phyloP scores from a whole-genome alignment of 495 filamentous ascomycete species.

The Aspergillus ostianus region DNA sequence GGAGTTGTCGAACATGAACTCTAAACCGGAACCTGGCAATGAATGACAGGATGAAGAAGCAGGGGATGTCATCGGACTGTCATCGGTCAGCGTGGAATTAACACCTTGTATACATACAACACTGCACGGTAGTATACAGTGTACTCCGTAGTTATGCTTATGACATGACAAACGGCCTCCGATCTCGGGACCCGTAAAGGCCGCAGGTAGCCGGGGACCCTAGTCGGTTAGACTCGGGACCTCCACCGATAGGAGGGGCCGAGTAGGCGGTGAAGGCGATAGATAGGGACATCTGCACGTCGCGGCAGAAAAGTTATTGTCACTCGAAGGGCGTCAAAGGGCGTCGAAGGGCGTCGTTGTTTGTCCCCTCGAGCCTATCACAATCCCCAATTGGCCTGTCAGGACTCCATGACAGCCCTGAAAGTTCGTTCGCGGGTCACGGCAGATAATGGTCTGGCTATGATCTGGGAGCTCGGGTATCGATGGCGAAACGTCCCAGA shows the following conservation, averaged over 20 bases:
- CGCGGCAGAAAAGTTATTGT: neutral
- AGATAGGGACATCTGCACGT: neutral
- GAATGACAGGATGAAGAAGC: too few species aligned
- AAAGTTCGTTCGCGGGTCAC: neutral
- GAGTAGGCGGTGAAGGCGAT: neutral
- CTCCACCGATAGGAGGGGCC: neutral
- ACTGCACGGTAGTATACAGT: too few species aligned
- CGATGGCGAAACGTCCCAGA: slow-evolving; percentile 15
- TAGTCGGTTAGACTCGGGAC: neutral
- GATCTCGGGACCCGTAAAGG: neutral
- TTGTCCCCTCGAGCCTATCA: too few species aligned
- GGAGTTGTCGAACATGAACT: too few species aligned
- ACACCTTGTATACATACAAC: too few species aligned
- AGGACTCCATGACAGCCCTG: too few species aligned
- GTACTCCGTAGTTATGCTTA: too few species aligned
- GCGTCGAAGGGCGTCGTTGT: neutral
- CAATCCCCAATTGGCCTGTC: too few species aligned
- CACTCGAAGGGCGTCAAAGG: neutral
- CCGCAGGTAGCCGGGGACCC: neutral
- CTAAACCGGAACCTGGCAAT: too few species aligned
- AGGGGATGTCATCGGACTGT: neutral
- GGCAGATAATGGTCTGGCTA: too few species aligned
- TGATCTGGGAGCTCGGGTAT: slow-evolving; percentile 19
- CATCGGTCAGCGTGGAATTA: neutral
- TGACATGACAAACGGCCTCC: neutral